Percentiles rank a stretch among this genome's conserved stretches.
Conservation (phyloP, 2,329 filamentous ascomycete species). For the Cordyceps cateniannulata region DNA sequence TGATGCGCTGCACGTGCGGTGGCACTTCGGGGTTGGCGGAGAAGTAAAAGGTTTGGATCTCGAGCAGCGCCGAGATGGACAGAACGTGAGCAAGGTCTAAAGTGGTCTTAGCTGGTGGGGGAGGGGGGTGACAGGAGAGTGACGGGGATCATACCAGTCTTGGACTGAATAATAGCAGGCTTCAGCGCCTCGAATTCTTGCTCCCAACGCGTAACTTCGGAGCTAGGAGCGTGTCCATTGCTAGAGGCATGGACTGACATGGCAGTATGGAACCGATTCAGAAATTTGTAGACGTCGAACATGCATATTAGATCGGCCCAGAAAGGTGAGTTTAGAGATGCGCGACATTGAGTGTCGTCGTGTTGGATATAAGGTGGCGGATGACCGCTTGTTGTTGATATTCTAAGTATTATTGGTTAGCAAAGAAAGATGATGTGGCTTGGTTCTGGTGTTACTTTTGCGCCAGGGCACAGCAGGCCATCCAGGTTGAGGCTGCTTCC, state of each 20-base stretch:
- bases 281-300: slow-evolving; percentile 45
- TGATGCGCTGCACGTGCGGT: slow-evolving; percentile 34
- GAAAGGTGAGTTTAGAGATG: slow-evolving; percentile 32
- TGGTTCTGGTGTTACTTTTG: slow-evolving; percentile 32
- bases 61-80: slow-evolving; percentile 42
- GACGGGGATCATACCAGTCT: slow-evolving; percentile 35
- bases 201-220: slow-evolving; percentile 42
- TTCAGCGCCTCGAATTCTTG: slow-evolving; percentile 45
- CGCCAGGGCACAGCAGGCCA: slow-evolving; percentile 44
- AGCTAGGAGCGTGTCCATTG: slow-evolving; percentile 38
- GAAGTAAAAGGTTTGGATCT: slow-evolving; percentile 49
- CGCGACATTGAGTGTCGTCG: slow-evolving; percentile 37
- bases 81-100: slow-evolving; percentile 44
- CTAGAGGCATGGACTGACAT: slow-evolving; percentile 42
- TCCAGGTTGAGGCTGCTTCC: slow-evolving; percentile 47
- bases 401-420: slow-evolving; percentile 20
- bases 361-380: slow-evolving; percentile 46
- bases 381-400: slow-evolving; percentile 37
- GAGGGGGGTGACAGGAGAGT: neutral
- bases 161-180: slow-evolving; percentile 37
- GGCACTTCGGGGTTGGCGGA: slow-evolving; percentile 34
- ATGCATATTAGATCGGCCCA: slow-evolving; percentile 37
- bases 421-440: neutral
- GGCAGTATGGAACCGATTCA: slow-evolving; percentile 41
- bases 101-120: neutral